Base-by-base conservation (phyloP, 1,284 basidiomycete genomes). In the Cryptococcus hybrid region DNA sequence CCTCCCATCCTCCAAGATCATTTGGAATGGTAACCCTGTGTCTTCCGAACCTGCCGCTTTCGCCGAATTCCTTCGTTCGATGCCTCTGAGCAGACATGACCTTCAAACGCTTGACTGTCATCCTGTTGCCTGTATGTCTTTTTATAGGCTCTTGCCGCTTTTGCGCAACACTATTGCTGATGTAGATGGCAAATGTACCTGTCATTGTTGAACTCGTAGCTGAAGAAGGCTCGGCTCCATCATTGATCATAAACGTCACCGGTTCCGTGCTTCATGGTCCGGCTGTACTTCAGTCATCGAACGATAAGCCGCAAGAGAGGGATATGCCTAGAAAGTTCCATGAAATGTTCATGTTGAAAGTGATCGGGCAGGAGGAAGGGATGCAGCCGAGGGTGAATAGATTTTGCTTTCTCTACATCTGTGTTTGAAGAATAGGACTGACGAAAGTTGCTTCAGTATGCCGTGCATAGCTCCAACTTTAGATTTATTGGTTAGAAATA, bases 21-120 rank as follows among this genome's bases (percentile, higher is more conserved):
- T 76, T 30, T 76, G 74, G 74, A 76, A 76, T 56, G 74, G 74
- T 12, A 76, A 72, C 48, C 61, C 67, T 8, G 61, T 76, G 3
- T 53, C 52, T 4, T 52, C 66, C 40, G 63, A 65, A 7, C 57
- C 52, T 7, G 51, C 64, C 1, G 52, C 58, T 30, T 59, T 76
- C 15, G 54, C 64, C 6, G 66, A 67, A 8, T 76, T 71, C 57
- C 61, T 75, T 30, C 66, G 68, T 9, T 60, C 65, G 4, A 60
- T 73, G 49, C 74, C 74, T 3, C 49, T 73, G 5, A 68, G 64
- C 15, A 59, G 74, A 54, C 74, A 76, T 59, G 74, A 76, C 63
- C 61, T 69, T 5, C 74, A 76, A 54, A 67, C 71, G 4, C 57
- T 76, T 12, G 74, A 76, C 57, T 76, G 74, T 62, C 74, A 76